Conservation (phyloP, 768 basidiomycete species). For the Pholiota microspora region DNA sequence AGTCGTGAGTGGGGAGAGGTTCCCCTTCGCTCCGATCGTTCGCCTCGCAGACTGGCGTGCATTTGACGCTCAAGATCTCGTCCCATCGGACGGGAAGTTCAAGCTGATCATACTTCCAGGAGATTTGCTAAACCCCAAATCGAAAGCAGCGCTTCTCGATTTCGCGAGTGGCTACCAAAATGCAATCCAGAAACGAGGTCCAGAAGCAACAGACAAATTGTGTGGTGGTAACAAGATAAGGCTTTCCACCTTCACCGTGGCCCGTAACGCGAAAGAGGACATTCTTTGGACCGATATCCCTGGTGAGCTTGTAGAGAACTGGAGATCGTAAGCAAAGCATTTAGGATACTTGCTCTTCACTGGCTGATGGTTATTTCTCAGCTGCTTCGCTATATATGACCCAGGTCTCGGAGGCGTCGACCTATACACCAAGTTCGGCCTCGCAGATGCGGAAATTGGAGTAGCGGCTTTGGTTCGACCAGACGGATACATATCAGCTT, state of each 20-base stretch:
- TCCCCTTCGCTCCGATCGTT: conserved; percentile 6
- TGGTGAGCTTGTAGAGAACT: conserved; percentile 1
- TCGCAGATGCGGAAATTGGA: background rate
- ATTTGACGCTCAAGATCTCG: conserved; percentile 7
- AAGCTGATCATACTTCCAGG: conserved; percentile 10
- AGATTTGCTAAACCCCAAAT: background rate
- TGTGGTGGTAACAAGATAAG: background rate
- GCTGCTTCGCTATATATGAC: conserved; percentile 2
- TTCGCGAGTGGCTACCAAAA: background rate
- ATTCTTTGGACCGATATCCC: conserved; percentile 8
- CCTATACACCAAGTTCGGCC: conserved; percentile 7
- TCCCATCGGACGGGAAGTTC: conserved; percentile 8
- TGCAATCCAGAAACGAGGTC: background rate
- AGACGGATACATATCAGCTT: conserved; percentile 7
- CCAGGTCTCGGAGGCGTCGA: background rate
- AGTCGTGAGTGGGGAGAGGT: conserved; percentile 6
- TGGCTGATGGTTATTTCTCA: background rate
- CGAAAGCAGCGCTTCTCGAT: background rate
- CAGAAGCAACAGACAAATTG: background rate
- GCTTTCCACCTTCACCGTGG: background rate
- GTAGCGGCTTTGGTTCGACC: conserved; percentile 5
- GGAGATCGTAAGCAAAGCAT: conserved; percentile 1
- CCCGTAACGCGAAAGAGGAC: conserved; percentile 6
- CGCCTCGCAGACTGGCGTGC: conserved; percentile 8
- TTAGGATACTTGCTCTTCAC: too few relatives aligned